Conservation (phyloP, 768 basidiomycete genomes). For the Trametes gibbosa region DNA sequence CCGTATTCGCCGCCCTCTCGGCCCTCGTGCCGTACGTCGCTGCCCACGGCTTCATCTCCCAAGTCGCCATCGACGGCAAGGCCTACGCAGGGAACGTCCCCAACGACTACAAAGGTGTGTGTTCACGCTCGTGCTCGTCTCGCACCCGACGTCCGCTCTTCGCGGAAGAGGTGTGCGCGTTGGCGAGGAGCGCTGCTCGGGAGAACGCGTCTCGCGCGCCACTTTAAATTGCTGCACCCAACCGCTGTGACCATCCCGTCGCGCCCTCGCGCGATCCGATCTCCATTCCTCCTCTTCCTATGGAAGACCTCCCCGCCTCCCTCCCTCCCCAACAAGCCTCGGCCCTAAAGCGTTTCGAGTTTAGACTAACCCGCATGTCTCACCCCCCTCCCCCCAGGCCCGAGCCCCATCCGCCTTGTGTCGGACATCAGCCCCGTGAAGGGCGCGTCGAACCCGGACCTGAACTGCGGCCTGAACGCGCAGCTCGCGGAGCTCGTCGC, state of each 20-base stretch:
- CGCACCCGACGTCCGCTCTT: too few species aligned
- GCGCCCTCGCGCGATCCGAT: neutral
- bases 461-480: constrained; percentile 62
- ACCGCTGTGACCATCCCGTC: too few species aligned
- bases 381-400: constrained; percentile 17
- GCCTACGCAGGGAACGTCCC: constrained; percentile 43
- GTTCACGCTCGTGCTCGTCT: too few species aligned
- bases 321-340: too few species aligned
- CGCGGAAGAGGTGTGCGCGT: too few species aligned
- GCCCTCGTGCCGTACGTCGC: constrained; percentile 26
- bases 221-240: too few species aligned
- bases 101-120: constrained; percentile 33
- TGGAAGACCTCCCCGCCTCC: neutral
- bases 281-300: constrained; percentile 4
- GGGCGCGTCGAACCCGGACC: constrained; percentile 50
- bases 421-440: constrained; percentile 47
- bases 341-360: too few species aligned
- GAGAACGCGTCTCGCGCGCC: too few species aligned
- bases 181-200: too few species aligned
- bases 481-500: constrained; percentile 48
- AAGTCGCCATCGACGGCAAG: constrained; percentile 44
- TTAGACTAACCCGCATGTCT: neutral
- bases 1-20: constrained; percentile 17
- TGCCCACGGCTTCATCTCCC: constrained; percentile 45
- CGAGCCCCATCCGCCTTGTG: constrained; percentile 46